Base-by-base conservation (phyloP, 2,329 filamentous ascomycete genomes). In the Aureobasidium sp. region DNA sequence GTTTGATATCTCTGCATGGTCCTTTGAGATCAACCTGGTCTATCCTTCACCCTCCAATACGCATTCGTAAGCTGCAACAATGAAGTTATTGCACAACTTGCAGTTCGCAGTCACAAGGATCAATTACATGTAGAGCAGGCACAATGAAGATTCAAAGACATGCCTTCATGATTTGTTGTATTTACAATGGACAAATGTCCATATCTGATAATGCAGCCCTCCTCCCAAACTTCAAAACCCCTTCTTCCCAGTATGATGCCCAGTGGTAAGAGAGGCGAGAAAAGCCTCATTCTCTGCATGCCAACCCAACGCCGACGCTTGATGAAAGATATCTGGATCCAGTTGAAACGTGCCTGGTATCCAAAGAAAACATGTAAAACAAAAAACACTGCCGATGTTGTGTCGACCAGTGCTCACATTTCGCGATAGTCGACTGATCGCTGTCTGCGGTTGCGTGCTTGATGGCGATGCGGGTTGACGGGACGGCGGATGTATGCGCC, bases 401-500 rank as follows among this genome's bases (percentile, higher is more conserved):
- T 46, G 43, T n/a, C 15, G 13, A 9, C 6, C 2, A 46, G 43
- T 11, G 9, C 13, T 69, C 65, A 92, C 51, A 96, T 79, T 77
- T 95, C 90, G 65, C 89, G 83, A 73, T 94, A 97, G 75, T 99
- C 94, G 71, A 90, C 94, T 11, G 92, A 92, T 60, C 94, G 83
- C 46, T 62, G 63, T 67, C 90, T 81, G 65, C 87, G 84, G 68
- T 90, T 86, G 68, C 88, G 84, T 69, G 91, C 90, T 73, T 92
- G 87, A 70, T 94, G 89, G 54, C 94, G 84, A 70, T 96, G 89
- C 2, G 92, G 93, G 71, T 99, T 99, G 64, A 97, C 89, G 0
- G 94, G 94, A 73, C 96, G 93, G 61, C 94, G 84, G 73, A 97
- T 95, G 75, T 99, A 99, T 7, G 94, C 89, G 62, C 91, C 90